These are phyloP conservation scores for Talaromyces thailandensis DNA, from an alignment of 495 filamentous ascomycete species.

Conservation along the genomic window DNA sequence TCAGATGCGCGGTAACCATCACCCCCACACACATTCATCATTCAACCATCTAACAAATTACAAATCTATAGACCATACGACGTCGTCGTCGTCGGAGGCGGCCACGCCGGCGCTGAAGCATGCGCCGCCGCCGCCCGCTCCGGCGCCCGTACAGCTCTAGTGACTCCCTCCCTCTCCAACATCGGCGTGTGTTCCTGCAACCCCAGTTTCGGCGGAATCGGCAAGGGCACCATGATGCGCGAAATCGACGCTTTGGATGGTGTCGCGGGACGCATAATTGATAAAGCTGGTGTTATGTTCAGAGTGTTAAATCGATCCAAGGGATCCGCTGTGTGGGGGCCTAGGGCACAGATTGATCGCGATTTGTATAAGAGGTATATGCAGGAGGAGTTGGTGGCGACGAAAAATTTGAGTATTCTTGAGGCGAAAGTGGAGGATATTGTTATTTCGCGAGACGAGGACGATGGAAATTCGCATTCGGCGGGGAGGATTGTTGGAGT, in stretches of 20 bases:
- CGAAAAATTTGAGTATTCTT: slow-evolving; percentile 68
- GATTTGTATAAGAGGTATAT: slow-evolving; percentile 85
- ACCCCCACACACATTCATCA: background rate
- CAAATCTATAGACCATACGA: slow-evolving; percentile 58
- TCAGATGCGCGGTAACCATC: slow-evolving; percentile 30
- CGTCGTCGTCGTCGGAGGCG: slow-evolving; percentile 91
- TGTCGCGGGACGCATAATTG: slow-evolving; percentile 78
- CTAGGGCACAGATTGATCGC: slow-evolving; percentile 91
- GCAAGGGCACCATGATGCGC: slow-evolving; percentile 94
- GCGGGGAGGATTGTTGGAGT: slow-evolving; percentile 78
- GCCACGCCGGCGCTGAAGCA: slow-evolving; percentile 92
- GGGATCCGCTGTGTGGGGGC: slow-evolving; percentile 94
- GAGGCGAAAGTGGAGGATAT: slow-evolving; percentile 91
- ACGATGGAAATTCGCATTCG: slow-evolving; percentile 36
- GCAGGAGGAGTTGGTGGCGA: slow-evolving; percentile 73
- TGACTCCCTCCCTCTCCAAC: slow-evolving; percentile 80
- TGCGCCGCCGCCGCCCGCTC: slow-evolving; percentile 86
- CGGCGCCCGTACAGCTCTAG: slow-evolving; percentile 80
- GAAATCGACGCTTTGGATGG: slow-evolving; percentile 96
- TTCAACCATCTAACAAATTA: slow-evolving; percentile 2
- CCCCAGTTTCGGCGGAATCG: slow-evolving; percentile 93
- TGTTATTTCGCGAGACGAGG: slow-evolving; percentile 47
- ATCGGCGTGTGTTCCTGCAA: slow-evolving; percentile 97
- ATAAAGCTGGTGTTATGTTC: slow-evolving; percentile 92
- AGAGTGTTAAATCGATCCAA: slow-evolving; percentile 79